Evolutionary conservation across 2,329 filamentous ascomycete genomes (phyloP).

Genomic region (Colletotrichum phormii): DNA sequence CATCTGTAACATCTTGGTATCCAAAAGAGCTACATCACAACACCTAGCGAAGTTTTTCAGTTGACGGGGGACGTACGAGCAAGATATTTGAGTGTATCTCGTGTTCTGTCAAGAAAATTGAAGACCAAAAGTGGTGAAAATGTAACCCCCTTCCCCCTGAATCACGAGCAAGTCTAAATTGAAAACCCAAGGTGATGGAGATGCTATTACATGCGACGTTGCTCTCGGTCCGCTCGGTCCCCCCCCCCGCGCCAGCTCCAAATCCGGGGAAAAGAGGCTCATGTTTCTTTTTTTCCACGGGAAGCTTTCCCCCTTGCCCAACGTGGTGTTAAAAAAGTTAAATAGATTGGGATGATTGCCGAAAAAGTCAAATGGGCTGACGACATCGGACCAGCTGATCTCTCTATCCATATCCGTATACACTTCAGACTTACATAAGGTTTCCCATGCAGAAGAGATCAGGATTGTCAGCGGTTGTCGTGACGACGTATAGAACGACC

Average conservation of each 20-base stretch:
- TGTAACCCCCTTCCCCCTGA: too few relatives aligned
- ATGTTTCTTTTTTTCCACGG: neutral
- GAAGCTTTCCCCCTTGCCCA: neutral
- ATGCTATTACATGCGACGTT: too few relatives aligned
- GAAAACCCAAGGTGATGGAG: too few relatives aligned
- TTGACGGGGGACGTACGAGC: too few relatives aligned
- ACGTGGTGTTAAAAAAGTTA: neutral
- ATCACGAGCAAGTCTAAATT: too few relatives aligned
- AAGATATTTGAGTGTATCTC: too few relatives aligned
- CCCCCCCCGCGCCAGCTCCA: neutral
- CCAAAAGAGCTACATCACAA: too few relatives aligned
- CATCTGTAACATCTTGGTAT: too few relatives aligned
- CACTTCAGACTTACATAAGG: neutral
- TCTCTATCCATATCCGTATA: neutral
- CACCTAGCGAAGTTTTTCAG: neutral
- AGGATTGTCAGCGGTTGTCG: neutral
- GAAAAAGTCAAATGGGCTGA: neutral
- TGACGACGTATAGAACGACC: neutral
- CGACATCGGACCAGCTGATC: too few relatives aligned
- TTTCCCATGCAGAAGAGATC: neutral
- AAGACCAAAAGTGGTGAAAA: too few relatives aligned
- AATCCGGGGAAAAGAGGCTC: neutral
- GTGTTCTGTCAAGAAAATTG: too few relatives aligned
- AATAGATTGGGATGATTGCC: neutral
- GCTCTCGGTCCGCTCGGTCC: conserved; percentile 2